These are phyloP conservation scores for Dimargaris xerosporica DNA, from an alignment of 192 early-diverging fungal genomes.

Conservation along the genomic window DNA sequence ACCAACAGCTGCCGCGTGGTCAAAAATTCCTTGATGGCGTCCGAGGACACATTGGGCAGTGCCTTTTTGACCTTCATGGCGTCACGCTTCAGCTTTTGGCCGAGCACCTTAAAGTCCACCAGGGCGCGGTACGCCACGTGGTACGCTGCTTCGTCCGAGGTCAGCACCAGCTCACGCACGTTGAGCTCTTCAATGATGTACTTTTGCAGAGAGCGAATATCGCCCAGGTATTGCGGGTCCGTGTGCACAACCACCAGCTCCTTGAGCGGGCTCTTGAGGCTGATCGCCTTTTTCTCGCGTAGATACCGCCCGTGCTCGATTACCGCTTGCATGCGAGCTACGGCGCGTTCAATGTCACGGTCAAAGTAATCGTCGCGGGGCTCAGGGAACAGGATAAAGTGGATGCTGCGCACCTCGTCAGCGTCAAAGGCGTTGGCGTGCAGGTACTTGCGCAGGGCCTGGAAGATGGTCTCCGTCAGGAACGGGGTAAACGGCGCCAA, in stretches of 20 bases:
- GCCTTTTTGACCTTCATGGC: conserved; percentile 73
- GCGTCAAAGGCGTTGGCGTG: conserved; percentile 32
- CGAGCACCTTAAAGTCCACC: conserved; percentile 81
- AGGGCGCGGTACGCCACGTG: conserved; percentile 85
- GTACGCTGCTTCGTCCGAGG: conserved; percentile 78
- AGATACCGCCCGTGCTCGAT: conserved; percentile 87
- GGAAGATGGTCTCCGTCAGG: conserved; percentile 95
- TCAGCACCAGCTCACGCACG: conserved; percentile 70
- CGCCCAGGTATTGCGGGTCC: conserved; percentile 71
- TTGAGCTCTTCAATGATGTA: conserved; percentile 94
- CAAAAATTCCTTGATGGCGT: conserved; percentile 71
- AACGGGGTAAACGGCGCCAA: conserved; percentile 98
- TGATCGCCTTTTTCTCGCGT: conserved; percentile 81
- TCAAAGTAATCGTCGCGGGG: conserved; percentile 93
- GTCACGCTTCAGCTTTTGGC: conserved; percentile 82
- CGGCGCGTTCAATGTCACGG: conserved; percentile 82
- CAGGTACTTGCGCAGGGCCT: conserved; percentile 67
- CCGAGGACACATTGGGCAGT: conserved; percentile 51
- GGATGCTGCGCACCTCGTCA: conserved; percentile 72
- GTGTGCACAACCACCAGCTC: conserved; percentile 87
- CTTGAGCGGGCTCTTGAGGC: conserved; percentile 86
- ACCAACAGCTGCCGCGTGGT: conserved; percentile 47
- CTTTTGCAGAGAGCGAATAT: conserved; percentile 64
- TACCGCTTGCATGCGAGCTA: conserved; percentile 89
- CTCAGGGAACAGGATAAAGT: conserved; percentile 92